Percentiles rank a stretch among this genome's conserved stretches.
These are phyloP conservation scores for Cytospora chrysosperma DNA, from an alignment of 2,329 filamentous ascomycete species.

Conservation along the genomic window DNA sequence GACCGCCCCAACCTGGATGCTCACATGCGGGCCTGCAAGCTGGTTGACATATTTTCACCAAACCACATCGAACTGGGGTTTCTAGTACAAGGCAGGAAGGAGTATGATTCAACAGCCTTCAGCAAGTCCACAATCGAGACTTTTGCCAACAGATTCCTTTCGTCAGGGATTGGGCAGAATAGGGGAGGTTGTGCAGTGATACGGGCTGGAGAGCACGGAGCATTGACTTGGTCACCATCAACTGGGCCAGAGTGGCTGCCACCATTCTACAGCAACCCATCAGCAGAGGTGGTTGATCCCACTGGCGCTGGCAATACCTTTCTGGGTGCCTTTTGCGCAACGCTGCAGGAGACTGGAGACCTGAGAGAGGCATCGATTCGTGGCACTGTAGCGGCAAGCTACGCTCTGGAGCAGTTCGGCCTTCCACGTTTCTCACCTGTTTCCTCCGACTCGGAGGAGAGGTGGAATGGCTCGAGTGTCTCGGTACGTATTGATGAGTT, in stretches of 20 bases:
- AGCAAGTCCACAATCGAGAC: neutral
- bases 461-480: neutral
- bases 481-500: neutral
- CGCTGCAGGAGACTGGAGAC: slow-evolving; percentile 28
- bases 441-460: neutral
- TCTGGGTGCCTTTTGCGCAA: slow-evolving; percentile 34
- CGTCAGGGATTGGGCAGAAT: slow-evolving; percentile 3
- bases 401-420: slow-evolving; percentile 35
- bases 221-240: slow-evolving; percentile 7
- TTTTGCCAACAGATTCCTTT: neutral
- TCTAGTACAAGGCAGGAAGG: slow-evolving; percentile 26
- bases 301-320: slow-evolving; percentile 40
- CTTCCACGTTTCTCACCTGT: slow-evolving; percentile 24
- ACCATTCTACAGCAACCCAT: slow-evolving; percentile 28
- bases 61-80: slow-evolving; percentile 37
- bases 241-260: slow-evolving; percentile 31
- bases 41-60: slow-evolving; percentile 37
- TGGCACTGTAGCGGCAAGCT: slow-evolving; percentile 36
- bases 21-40: slow-evolving; percentile 28
- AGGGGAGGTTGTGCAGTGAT: neutral
- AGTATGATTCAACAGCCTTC: neutral
- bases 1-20: slow-evolving; percentile 29
- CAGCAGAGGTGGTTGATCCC: slow-evolving; percentile 32
- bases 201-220: slow-evolving; percentile 12
- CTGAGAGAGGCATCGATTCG: slow-evolving; percentile 31